These are phyloP conservation scores for Pogostemon cablin DNA, from an alignment of 257 asterid genomes.

Conservation along the genomic window DNA sequence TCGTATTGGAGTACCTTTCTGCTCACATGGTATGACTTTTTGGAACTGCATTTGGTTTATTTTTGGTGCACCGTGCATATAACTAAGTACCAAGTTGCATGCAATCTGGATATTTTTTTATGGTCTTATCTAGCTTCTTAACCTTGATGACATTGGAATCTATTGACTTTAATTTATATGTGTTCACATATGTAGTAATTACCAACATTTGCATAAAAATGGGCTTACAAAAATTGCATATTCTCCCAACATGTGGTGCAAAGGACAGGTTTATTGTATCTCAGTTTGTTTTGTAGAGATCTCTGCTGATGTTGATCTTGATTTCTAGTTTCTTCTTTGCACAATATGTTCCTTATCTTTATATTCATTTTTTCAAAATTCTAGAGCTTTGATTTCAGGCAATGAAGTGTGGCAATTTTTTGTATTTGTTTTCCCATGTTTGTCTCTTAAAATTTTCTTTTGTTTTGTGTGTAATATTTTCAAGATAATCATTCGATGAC, in stretches of 20 bases:
- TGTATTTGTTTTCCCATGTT: conserved; percentile 12
- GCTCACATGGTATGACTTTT: conserved; percentile 78
- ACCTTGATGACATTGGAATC: conserved; percentile 9
- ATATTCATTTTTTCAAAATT: conserved; percentile 10
- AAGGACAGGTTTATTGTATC: background rate
- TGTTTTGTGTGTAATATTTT: conserved; percentile 22
- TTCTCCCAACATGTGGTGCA: background rate
- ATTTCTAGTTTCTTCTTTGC: background rate
- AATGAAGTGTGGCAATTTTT: background rate
- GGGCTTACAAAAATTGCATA: background rate
- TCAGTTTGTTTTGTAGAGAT: conserved; percentile 27
- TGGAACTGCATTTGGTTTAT: conserved; percentile 10
- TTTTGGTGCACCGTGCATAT: conserved; percentile 10
- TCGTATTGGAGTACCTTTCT: conserved; percentile 99
- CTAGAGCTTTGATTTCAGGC: conserved; percentile 10
- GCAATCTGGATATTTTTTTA: conserved; percentile 7
- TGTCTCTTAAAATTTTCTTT: background rate
- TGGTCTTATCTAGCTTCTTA: background rate
- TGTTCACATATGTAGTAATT: conserved; percentile 16
- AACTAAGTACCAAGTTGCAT: conserved; percentile 16
- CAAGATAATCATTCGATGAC: conserved; percentile 27
- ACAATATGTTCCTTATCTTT: background rate
- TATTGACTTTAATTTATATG: background rate
- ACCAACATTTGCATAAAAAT: conserved; percentile 2
- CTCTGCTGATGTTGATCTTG: conserved; percentile 12